Evolutionary conservation across 2,329 filamentous ascomycete genomes (phyloP).

Genomic region (Calonectria ilicicola): DNA sequence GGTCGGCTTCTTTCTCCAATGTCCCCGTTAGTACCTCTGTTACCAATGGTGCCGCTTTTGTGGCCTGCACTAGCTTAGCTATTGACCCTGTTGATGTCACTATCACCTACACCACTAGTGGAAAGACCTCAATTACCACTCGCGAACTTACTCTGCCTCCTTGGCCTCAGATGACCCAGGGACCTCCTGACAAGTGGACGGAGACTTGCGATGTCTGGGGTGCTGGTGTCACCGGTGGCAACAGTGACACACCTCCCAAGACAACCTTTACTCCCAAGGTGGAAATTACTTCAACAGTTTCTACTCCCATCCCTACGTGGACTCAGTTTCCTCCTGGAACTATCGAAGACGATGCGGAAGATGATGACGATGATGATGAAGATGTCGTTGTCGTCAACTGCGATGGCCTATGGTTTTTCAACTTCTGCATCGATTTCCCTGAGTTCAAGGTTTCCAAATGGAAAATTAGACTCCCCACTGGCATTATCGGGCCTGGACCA

Average conservation of each 20-base stretch:
- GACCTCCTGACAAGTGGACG: background rate
- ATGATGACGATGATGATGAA: background rate
- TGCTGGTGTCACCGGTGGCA: background rate
- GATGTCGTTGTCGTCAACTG: background rate
- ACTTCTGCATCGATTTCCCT: background rate
- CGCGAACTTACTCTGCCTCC: slow-evolving; percentile 1
- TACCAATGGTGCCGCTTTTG: background rate
- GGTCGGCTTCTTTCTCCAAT: background rate
- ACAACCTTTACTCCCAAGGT: background rate
- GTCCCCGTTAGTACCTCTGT: background rate
- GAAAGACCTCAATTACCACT: background rate
- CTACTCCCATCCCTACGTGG: slow-evolving; percentile 2
- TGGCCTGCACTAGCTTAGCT: background rate
- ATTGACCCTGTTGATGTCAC: background rate
- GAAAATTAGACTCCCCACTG: background rate
- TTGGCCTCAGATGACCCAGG: slow-evolving; percentile 5
- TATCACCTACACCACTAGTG: background rate
- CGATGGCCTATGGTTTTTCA: slow-evolving; percentile 1
- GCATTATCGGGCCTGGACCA: slow-evolving; percentile 4
- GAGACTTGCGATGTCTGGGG: background rate
- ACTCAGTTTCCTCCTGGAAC: background rate
- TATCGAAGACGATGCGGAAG: background rate
- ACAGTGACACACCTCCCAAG: background rate
- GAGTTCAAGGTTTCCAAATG: background rate
- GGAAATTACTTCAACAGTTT: background rate